These are phyloP conservation scores for Claviceps sp. DNA, from an alignment of 2,329 filamentous ascomycete genomes.

Conservation along the genomic window DNA sequence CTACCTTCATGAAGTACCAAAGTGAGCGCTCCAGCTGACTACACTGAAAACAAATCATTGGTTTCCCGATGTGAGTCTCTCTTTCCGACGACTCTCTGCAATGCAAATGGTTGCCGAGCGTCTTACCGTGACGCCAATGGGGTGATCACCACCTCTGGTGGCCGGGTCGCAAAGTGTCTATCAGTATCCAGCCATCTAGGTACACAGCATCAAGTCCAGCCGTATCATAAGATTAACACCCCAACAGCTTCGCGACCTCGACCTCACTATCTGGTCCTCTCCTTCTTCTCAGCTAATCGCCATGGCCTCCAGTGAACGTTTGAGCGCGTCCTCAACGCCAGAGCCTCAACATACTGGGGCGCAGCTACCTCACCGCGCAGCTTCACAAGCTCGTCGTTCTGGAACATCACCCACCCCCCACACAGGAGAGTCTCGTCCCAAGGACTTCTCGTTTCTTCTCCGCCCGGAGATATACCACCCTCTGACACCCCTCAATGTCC, in stretches of 20 bases:
- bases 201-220: background rate
- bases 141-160: no score
- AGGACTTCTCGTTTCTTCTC: slow-evolving; percentile 71
- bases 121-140: no score
- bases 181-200: no score
- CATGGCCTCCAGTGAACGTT: background rate
- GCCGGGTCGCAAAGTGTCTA: no score
- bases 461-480: slow-evolving; percentile 74
- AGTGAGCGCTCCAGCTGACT: background rate
- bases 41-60: slow-evolving; percentile 6
- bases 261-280: background rate
- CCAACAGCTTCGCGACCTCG: slow-evolving; percentile 8
- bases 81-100: background rate
- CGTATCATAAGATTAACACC: background rate
- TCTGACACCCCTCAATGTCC: slow-evolving; percentile 49
- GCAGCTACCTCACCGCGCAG: slow-evolving; percentile 11
- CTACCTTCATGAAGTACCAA: background rate
- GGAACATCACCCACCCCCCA: slow-evolving; percentile 16
- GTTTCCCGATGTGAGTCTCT: slow-evolving; percentile 6
- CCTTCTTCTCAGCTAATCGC: background rate
- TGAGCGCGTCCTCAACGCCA: slow-evolving; percentile 5
- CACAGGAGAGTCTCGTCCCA: slow-evolving; percentile 23
- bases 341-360: slow-evolving; percentile 3
- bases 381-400: slow-evolving; percentile 6
- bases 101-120: background rate